phyloP scores from a whole-genome alignment of 208 protist species.

The Wallacemonas collosoma region DNA sequence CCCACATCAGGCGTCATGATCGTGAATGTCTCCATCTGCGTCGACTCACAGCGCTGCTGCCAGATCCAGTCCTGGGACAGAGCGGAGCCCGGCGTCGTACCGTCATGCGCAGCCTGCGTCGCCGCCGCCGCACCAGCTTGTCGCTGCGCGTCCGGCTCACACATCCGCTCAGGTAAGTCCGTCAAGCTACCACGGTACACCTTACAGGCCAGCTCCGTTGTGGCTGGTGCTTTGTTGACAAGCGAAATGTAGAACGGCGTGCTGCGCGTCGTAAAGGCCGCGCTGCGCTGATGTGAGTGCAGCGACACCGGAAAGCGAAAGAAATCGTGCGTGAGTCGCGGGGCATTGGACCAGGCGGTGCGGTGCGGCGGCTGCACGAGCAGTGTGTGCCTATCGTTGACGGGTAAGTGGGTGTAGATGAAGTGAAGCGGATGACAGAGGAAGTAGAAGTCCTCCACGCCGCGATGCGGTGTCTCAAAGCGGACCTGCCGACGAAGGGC shows the following conservation, averaged over 20 bases:
- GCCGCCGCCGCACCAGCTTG: no score
- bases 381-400: constrained; percentile 35
- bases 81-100: background rate
- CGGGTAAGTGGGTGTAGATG: constrained; percentile 65
- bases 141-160: constrained; percentile 1
- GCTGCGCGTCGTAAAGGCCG: constrained; percentile 44
- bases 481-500: constrained; percentile 4
- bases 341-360: constrained; percentile 51
- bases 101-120: constrained; percentile 1
- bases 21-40: constrained; percentile 71
- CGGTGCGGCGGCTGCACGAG: constrained; percentile 36
- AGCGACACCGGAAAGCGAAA: constrained; percentile 57
- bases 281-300: constrained; percentile 44
- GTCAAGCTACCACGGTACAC: constrained; percentile 65
- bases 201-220: constrained; percentile 73
- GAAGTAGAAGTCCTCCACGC: constrained; percentile 76
- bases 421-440: constrained; percentile 61
- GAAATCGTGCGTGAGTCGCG: constrained; percentile 65
- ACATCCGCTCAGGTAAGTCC: constrained; percentile 53
- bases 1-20: constrained; percentile 73
- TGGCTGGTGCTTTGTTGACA: constrained; percentile 46
- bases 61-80: constrained; percentile 79
- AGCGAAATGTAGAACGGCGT: constrained; percentile 76
- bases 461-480: constrained; percentile 10
- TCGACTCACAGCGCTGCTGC: constrained; percentile 76